Percentiles rank a stretch among this genome's conserved stretches.
Evolutionary conservation across 495 filamentous ascomycete species (phyloP).

Genomic region (Neurospora sp.): DNA sequence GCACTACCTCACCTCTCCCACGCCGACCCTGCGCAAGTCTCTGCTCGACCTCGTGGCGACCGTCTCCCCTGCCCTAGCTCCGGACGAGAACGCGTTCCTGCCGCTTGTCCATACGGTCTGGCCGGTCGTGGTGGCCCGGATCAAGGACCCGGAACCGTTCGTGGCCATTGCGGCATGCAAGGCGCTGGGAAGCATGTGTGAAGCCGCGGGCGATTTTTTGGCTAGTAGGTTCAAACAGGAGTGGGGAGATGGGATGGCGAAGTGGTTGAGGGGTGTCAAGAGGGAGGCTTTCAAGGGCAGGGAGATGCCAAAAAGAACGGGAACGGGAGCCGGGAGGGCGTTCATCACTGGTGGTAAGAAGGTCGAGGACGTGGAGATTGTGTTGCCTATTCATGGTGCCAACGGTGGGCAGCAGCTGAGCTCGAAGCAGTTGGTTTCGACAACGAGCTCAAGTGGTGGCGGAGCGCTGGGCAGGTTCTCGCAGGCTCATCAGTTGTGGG

Average conservation of each 20-base stretch:
- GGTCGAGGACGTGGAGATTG: constrained; percentile 10
- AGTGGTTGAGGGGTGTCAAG: constrained; percentile 27
- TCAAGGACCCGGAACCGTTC: constrained; percentile 66
- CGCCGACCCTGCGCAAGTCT: constrained; percentile 64
- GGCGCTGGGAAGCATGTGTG: constrained; percentile 51
- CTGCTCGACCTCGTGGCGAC: constrained; percentile 65
- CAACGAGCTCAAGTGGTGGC: constrained; percentile 15
- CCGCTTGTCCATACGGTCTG: constrained; percentile 84
- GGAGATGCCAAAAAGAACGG: constrained; percentile 29
- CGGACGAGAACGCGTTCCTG: constrained; percentile 71
- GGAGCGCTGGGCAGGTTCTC: constrained; percentile 39
- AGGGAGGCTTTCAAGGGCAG: constrained; percentile 19
- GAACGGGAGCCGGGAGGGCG: constrained; percentile 9
- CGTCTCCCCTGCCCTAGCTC: constrained; percentile 55
- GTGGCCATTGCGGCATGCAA: constrained; percentile 61
- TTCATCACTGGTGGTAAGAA: constrained; percentile 5
- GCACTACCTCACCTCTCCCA: constrained; percentile 77
- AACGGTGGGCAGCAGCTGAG: not conserved
- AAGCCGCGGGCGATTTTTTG: constrained; percentile 72
- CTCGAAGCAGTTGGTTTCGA: constrained; percentile 13
- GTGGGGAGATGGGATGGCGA: constrained; percentile 48
- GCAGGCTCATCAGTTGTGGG: constrained; percentile 47
- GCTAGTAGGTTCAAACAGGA: constrained; percentile 55
- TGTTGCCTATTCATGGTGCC: constrained; percentile 16
- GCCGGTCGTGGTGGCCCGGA: constrained; percentile 61